Evolutionary conservation across 73 alveolate genomes (phyloP), one percentile per base, ranked within the genome.

Genomic region (Loxodes magnus): DNA sequence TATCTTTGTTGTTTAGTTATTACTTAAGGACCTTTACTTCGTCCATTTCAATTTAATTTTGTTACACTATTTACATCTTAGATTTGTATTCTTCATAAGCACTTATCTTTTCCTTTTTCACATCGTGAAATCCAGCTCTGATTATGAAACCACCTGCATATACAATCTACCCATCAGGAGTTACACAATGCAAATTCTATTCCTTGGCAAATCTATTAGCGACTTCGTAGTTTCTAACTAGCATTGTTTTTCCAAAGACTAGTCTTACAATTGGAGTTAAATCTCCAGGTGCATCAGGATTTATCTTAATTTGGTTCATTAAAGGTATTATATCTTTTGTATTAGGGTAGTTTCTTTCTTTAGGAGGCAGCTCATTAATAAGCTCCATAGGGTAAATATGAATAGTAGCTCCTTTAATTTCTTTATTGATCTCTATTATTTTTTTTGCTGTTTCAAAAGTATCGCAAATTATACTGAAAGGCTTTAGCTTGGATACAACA

Each of bases 121-220:
- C 43, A 65, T 87, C 93, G 54, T 75, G 79, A 37, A 56, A 66
- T 4, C 97, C 97, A 46, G 73, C 89, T 50, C 77, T 70, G 5
- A 93, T 75, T 39, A 81, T 61, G 63, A 64, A 80, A 17, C 87
- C 97, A 0, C 97, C 97, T 15, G 91, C 87, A 56, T 79, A 57
- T 26, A 87, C 83, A 6, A 87, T 68, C 51, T 79, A 82, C 39
- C 75, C 61, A 15, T 87, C 93, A 35, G 89, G 60, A 6, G 97
- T 87, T 33, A 87, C 83, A 50, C 95, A 82, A 24, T 90, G 81
- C 20, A 87, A 60, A 56, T 77, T 83, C 41, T 67, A 78, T 24
- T 78, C 80, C 62, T 82, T 84, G 6, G 97, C 94, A 26, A 67
- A 63, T 39, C 74, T 60, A 77, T 76, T 71, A 5, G 92, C 97